phyloP scores from a whole-genome alignment of 1,284 basidiomycete species.

The Ganoderma boninense region DNA sequence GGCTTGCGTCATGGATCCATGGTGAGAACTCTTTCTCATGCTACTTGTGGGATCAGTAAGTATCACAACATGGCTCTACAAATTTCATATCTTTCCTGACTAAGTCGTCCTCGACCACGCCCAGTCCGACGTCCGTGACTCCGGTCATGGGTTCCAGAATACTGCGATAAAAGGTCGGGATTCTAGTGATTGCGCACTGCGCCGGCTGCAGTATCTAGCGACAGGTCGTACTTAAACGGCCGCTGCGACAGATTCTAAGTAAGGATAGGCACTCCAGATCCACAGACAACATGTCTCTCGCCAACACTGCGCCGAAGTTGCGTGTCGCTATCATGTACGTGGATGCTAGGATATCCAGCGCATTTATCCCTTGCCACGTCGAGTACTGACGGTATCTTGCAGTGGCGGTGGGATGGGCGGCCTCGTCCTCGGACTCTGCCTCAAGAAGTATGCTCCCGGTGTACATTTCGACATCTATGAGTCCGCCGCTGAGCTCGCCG shows the following conservation, averaged over 20 bases:
- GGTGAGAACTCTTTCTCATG: too few relatives aligned
- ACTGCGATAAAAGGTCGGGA: too few relatives aligned
- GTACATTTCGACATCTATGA: slow-evolving; percentile 54
- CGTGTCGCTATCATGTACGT: slow-evolving; percentile 9
- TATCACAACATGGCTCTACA: too few relatives aligned
- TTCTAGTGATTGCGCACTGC: too few relatives aligned
- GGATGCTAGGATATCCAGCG: background rate
- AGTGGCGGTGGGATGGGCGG: slow-evolving; percentile 52
- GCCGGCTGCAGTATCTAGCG: background rate
- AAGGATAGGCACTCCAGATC: background rate
- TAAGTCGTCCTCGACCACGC: too few relatives aligned
- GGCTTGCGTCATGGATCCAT: too few relatives aligned
- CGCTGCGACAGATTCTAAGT: background rate
- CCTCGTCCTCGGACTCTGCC: slow-evolving; percentile 44
- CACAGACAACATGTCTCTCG: background rate
- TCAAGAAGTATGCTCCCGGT: slow-evolving; percentile 43
- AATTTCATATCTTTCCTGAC: too few relatives aligned
- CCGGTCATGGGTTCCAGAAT: too few relatives aligned
- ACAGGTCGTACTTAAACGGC: background rate
- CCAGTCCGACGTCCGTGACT: too few relatives aligned
- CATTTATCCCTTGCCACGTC: background rate
- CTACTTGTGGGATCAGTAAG: too few relatives aligned
- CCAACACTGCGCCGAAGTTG: background rate
- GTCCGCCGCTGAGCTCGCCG: slow-evolving; percentile 45
- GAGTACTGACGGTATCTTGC: too few relatives aligned